Conservation (phyloP, 2,329 filamentous ascomycete species). For the Fusarium pilosicola region DNA sequence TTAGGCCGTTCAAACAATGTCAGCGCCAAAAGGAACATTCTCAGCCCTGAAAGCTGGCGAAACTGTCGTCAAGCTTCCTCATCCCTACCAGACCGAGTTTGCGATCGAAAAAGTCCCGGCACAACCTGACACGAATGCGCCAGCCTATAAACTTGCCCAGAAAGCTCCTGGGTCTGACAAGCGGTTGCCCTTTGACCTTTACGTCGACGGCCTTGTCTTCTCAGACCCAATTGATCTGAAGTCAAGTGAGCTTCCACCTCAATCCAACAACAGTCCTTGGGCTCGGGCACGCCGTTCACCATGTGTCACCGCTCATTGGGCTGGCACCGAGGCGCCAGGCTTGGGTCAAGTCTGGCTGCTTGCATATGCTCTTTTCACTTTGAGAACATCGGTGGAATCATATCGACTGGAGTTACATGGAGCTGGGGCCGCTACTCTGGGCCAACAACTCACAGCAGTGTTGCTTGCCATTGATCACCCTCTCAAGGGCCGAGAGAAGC, state of each 20-base stretch:
- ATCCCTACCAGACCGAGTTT: conserved; percentile 61
- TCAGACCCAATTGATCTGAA: conserved; percentile 59
- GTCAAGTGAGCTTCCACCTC: conserved; percentile 59
- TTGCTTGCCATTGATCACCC: conserved; percentile 62
- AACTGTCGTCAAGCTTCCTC: conserved; percentile 59
- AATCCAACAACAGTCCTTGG: conserved; percentile 66
- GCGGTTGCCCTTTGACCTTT: conserved; percentile 44
- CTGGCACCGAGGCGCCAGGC: conserved; percentile 52
- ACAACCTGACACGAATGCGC: conserved; percentile 26
- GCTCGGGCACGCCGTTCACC: conserved; percentile 65
- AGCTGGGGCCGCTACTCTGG: conserved; percentile 47
- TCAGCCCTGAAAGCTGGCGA: conserved; percentile 46
- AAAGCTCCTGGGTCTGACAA: conserved; percentile 43
- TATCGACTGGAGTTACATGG: conserved; percentile 60
- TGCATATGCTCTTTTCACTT: conserved; percentile 62
- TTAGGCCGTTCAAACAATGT: conserved; percentile 22
- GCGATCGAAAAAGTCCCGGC: conserved; percentile 49
- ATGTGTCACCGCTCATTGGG: conserved; percentile 58
- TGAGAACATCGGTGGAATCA: conserved; percentile 59
- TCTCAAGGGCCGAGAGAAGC: conserved; percentile 47
- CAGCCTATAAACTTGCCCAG: conserved; percentile 51
- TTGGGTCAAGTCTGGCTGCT: conserved; percentile 64
- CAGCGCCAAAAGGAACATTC: conserved; percentile 29
- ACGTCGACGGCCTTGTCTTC: conserved; percentile 54
- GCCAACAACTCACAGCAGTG: conserved; percentile 57